Conservation (phyloP, 352 stramenopile species). For the Globisporangium abappressorium region DNA sequence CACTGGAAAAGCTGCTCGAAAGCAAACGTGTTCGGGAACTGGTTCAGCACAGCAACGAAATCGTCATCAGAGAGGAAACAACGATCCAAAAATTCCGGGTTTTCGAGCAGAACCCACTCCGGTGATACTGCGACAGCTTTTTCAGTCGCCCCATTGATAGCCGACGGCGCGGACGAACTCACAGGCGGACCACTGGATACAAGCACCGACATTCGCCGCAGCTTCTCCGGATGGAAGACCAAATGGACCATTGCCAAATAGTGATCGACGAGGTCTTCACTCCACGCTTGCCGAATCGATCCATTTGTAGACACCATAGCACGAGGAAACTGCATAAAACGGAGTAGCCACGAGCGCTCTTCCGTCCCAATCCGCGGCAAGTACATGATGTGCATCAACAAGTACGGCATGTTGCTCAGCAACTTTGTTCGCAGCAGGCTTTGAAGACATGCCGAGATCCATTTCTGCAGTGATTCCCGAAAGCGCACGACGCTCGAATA, state of each 20-base stretch:
- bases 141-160: constrained; percentile 24
- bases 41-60: constrained; percentile 80
- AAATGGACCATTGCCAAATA: constrained; percentile 86
- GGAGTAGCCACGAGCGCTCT: constrained; percentile 75
- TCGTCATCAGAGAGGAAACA: constrained; percentile 84
- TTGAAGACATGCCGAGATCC: constrained; percentile 70
- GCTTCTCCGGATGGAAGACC: constrained; percentile 82
- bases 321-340: constrained; percentile 79
- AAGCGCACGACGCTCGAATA: constrained; percentile 72
- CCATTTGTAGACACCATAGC: constrained; percentile 56
- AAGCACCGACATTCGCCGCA: constrained; percentile 65
- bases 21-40: constrained; percentile 82
- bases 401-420: constrained; percentile 75
- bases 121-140: constrained; percentile 37
- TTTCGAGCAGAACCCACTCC: constrained; percentile 83
- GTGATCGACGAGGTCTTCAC: constrained; percentile 78
- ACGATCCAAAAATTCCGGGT: constrained; percentile 74
- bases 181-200: constrained; percentile 58
- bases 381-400: constrained; percentile 86
- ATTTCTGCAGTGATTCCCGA: constrained; percentile 75
- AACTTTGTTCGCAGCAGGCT: constrained; percentile 58
- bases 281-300: constrained; percentile 62
- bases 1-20: constrained; percentile 76
- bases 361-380: constrained; percentile 74
- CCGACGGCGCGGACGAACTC: constrained; percentile 14